Percentiles rank a stretch among this genome's conserved stretches.
Evolutionary conservation across 768 basidiomycete species (phyloP).

Genomic region (Multifurca ochricompacta): DNA sequence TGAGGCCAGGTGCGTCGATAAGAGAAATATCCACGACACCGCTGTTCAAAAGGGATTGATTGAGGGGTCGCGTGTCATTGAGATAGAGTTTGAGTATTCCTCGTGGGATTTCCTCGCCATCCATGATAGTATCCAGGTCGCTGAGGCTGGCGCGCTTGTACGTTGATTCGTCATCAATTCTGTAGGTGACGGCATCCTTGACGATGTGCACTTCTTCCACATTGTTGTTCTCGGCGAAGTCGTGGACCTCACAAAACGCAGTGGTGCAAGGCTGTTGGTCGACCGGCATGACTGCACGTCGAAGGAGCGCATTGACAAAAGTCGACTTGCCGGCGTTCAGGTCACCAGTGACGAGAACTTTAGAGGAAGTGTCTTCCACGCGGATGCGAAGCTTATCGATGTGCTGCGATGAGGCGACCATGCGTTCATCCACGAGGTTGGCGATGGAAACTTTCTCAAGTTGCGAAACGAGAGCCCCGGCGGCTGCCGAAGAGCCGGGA

Average conservation of each 20-base stretch:
- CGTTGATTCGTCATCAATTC: constrained; percentile 63
- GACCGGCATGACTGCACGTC: constrained; percentile 88
- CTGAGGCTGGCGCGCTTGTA: constrained; percentile 59
- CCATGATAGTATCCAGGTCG: constrained; percentile 73
- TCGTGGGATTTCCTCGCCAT: constrained; percentile 60
- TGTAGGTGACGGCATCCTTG: constrained; percentile 61
- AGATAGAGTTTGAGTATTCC: constrained; percentile 85
- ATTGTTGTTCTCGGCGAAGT: constrained; percentile 72
- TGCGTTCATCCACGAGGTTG: constrained; percentile 81
- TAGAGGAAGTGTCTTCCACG: constrained; percentile 85
- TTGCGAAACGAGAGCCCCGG: constrained; percentile 74
- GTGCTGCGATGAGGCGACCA: constrained; percentile 65
- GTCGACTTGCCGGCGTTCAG: constrained; percentile 98
- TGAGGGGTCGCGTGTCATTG: constrained; percentile 66
- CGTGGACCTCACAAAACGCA: constrained; percentile 94
- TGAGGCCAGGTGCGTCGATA: constrained; percentile 96
- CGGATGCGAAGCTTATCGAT: constrained; percentile 80
- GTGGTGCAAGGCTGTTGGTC: constrained; percentile 98
- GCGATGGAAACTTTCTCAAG: constrained; percentile 92
- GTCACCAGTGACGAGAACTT: constrained; percentile 96
- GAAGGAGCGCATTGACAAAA: constrained; percentile 90
- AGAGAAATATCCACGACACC: constrained; percentile 96
- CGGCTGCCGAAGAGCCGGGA: constrained; percentile 50
- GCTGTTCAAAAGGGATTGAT: constrained; percentile 85
- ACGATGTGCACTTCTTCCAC: constrained; percentile 82